Evolutionary conservation across 78 protist species (phyloP).

Genomic region (Dictyostelium brefeldianum): DNA sequence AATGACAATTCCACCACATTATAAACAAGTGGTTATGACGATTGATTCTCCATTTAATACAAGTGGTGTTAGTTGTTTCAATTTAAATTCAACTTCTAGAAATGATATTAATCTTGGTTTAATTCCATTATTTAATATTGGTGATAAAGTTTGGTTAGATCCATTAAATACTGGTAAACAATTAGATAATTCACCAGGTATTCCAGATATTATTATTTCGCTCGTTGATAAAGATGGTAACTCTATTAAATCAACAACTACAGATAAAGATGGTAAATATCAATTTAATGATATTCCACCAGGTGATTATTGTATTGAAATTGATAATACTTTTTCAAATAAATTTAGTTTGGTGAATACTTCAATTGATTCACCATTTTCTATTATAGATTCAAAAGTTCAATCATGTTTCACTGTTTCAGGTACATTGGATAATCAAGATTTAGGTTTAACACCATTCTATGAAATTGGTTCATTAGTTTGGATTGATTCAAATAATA

Average conservation of each 20-base stretch:
- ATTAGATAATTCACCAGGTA: neutral
- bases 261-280: slow-evolving; percentile 26
- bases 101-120: slow-evolving; percentile 11
- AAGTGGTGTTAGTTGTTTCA: slow-evolving; percentile 8
- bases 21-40: neutral
- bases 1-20: slow-evolving; percentile 5
- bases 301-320: slow-evolving; percentile 36
- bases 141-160: neutral
- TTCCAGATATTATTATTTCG: neutral
- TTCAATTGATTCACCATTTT: neutral
- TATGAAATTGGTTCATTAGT: neutral
- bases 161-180: neutral
- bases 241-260: neutral
- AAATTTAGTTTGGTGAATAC: too few relatives aligned
- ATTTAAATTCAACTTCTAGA: neutral
- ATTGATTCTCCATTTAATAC: slow-evolving; percentile 11
- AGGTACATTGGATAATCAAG: neutral
- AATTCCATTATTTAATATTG: neutral
- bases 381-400: neutral
- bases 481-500: slow-evolving; percentile 27
- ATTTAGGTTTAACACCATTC: neutral
- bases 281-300: neutral
- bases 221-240: neutral
- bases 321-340: neutral
- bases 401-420: neutral